These are phyloP conservation scores for Cystobasidium onofrii DNA, from an alignment of 768 basidiomycete species.

Conservation along the genomic window DNA sequence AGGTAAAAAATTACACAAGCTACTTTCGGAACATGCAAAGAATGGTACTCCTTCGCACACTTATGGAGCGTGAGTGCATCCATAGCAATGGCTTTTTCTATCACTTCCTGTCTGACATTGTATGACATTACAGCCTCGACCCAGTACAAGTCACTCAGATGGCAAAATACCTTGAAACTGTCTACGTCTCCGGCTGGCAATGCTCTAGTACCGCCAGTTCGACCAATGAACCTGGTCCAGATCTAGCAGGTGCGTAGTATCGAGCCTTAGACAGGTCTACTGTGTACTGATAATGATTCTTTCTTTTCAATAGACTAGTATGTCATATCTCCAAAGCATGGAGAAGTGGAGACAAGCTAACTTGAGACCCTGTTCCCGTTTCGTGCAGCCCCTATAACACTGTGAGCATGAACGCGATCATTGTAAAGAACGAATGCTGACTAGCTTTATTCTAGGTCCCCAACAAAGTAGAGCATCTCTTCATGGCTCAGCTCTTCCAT, in stretches of 20 bases:
- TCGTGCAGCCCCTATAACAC: conserved; percentile 96
- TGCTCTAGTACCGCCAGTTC: conserved; percentile 86
- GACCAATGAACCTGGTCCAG: conserved; percentile 93
- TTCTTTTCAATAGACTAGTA: not conserved
- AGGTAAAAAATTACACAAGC: conserved; percentile 74
- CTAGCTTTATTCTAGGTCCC: conserved; percentile 51
- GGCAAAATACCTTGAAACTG: conserved; percentile 92
- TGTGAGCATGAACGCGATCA: conserved; percentile 43
- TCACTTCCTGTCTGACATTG: not conserved
- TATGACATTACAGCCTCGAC: conserved; percentile 63
- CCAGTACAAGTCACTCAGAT: conserved; percentile 97
- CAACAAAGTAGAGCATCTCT: conserved; percentile 95
- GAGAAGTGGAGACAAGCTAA: too few relatives aligned
- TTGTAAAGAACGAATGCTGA: too few relatives aligned
- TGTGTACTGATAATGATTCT: not conserved
- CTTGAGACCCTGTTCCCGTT: not conserved
- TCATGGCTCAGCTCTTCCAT: conserved; percentile 97
- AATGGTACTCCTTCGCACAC: conserved; percentile 80
- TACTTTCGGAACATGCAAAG: conserved; percentile 68
- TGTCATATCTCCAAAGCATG: not conserved
- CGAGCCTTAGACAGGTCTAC: not conserved
- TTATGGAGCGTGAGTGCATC: conserved; percentile 82
- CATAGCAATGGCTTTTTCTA: not conserved
- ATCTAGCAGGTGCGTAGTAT: conserved; percentile 70
- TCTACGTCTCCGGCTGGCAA: conserved; percentile 85